These are phyloP conservation scores for Lodderomyces margitis DNA, from an alignment of 1,139 yeast genomes.

Conservation along the genomic window DNA sequence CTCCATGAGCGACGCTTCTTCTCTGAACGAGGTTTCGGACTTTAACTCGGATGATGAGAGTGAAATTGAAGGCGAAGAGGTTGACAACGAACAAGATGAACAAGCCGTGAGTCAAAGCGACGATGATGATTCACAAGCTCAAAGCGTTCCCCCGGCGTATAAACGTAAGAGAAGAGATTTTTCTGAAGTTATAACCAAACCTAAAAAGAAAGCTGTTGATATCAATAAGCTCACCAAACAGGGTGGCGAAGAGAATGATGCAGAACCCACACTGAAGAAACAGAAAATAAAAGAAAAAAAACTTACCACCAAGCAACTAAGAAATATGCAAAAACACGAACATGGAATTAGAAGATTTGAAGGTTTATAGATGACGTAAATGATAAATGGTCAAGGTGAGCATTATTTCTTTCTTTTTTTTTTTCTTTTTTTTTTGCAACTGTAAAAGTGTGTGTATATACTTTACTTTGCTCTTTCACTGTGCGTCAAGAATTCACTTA, in stretches of 20 bases:
- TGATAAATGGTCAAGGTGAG: too few species aligned
- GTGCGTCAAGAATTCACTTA: not conserved
- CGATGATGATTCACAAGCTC: not conserved
- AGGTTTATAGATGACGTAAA: slow-evolving; percentile 41
- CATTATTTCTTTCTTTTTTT: too few species aligned
- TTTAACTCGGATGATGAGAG: slow-evolving; percentile 13
- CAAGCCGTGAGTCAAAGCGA: slow-evolving; percentile 15
- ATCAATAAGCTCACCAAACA: slow-evolving; percentile 14
- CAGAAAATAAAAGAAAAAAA: slow-evolving; percentile 32
- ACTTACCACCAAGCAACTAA: slow-evolving; percentile 44
- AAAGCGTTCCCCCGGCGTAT: slow-evolving; percentile 13
- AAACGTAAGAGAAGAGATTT: slow-evolving; percentile 19
- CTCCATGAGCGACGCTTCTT: slow-evolving; percentile 19
- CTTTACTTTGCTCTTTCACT: too few species aligned
- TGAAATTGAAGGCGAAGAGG: slow-evolving; percentile 17
- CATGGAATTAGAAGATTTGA: slow-evolving; percentile 70
- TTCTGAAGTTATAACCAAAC: slow-evolving; percentile 18
- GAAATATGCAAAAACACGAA: slow-evolving; percentile 52
- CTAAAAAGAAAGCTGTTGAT: slow-evolving; percentile 12
- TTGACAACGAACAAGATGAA: slow-evolving; percentile 17
- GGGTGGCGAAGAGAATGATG: slow-evolving; percentile 2
- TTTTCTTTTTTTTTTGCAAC: too few species aligned
- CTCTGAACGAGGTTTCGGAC: slow-evolving; percentile 17
- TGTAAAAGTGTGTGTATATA: too few species aligned
- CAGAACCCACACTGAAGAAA: slow-evolving; percentile 21